Evolutionary conservation across 352 stramenopile species (phyloP), one percentile per base, ranked within the genome.

Genomic region (Paralagenidium karlingii): DNA sequence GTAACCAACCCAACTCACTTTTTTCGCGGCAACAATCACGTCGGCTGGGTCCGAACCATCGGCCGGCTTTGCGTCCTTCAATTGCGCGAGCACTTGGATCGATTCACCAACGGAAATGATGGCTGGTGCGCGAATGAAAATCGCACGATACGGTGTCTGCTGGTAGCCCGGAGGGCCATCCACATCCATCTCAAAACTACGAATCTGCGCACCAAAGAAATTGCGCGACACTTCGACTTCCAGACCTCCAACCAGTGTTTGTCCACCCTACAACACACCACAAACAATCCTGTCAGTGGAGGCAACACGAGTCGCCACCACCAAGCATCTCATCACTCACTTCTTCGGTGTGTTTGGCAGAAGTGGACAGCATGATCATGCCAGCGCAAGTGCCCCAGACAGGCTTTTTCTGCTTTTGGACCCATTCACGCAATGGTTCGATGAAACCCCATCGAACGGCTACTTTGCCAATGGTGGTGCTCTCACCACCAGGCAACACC

Each of bases 331-430:
- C 60, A 38, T 69, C 70, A 30, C 86, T 53, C 36, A 82, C 85
- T 49, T 86, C 60, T 49, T 97, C 79, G 12, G 60, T 60, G 52
- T 87, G 73, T 53, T 84, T 85, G 43, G 73, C 68, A 15, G 64
- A 75, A 37, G 76, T 49, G 40, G 92, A 71, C 24, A 98, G 69
- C 54, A 98, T 76, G 66, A 98, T 98, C 88, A 98, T 96, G 42
- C 94, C 94, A 2, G 94, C 94, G 56, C 94, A 98, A 5, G 94
- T 98, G 40, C 94, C 94, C 91, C 92, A 98, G 24, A 94, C 94
- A 12, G 93, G 93, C 47, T 85, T 88, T 7, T 64, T 55, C 20
- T 65, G 43, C 32, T 63, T 51, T 8, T 54, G 55, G 11, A 89
- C 76, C 71, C 77, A 94, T 51, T 88, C 55, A 43, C 80, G 77